phyloP scores from a whole-genome alignment of 78 protist genomes.

The Dictyostelium brefeldianum region DNA sequence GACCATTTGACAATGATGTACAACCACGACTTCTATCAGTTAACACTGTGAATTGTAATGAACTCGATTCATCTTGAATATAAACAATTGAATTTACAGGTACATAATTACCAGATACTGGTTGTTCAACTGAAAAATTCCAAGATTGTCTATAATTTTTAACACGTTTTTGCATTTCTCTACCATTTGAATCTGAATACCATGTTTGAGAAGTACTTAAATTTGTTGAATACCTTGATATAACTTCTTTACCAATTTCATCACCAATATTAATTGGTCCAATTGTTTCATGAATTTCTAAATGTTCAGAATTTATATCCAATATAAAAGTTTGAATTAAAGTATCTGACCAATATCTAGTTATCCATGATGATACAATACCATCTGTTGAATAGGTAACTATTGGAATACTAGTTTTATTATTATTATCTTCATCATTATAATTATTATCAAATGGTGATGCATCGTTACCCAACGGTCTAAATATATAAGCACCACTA shows the following conservation, averaged over 20 bases:
- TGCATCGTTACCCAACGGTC: slow-evolving; percentile 61
- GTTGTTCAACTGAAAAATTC: slow-evolving; percentile 80
- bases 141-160: slow-evolving; percentile 84
- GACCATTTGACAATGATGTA: slow-evolving; percentile 79
- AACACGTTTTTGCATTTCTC: slow-evolving; percentile 89
- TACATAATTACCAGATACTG: slow-evolving; percentile 91
- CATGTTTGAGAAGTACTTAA: slow-evolving; percentile 47
- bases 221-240: slow-evolving; percentile 73
- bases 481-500: slow-evolving; percentile 94
- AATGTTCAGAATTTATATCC: neutral
- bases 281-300: slow-evolving; percentile 80
- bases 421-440: too few species aligned
- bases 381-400: neutral
- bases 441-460: neutral
- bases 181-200: slow-evolving; percentile 93
- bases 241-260: slow-evolving; percentile 86
- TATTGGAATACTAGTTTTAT: neutral
- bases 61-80: slow-evolving; percentile 51
- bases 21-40: slow-evolving; percentile 83
- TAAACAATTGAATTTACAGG: slow-evolving; percentile 88
- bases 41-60: slow-evolving; percentile 58
- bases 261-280: slow-evolving; percentile 86
- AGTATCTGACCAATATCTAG: slow-evolving; percentile 39
- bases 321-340: slow-evolving; percentile 72
- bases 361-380: neutral